Percentiles rank a stretch among this genome's conserved stretches.
These are phyloP conservation scores for Amanita rimosa DNA, from an alignment of 768 basidiomycete species.

Conservation along the genomic window DNA sequence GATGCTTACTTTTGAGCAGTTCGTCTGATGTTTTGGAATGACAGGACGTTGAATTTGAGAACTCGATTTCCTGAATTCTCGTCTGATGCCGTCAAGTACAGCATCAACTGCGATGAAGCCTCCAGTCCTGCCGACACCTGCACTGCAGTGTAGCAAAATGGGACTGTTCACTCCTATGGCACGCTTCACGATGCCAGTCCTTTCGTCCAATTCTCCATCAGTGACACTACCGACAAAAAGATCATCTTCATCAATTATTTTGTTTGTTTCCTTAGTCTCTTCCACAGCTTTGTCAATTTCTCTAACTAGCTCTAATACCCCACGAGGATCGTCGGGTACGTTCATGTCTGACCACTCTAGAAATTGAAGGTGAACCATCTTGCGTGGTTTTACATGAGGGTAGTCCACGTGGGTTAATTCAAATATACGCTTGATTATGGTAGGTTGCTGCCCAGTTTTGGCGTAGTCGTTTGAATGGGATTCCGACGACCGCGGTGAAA, in stretches of 20 bases:
- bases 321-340: constrained; percentile 76
- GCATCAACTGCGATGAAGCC: constrained; percentile 88
- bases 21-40: not conserved
- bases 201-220: constrained; percentile 34
- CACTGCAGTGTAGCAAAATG: constrained; percentile 81
- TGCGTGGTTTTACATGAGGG: constrained; percentile 49
- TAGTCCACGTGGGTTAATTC: constrained; percentile 52
- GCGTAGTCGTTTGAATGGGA: not conserved
- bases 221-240: constrained; percentile 8
- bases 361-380: constrained; percentile 82
- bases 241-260: constrained; percentile 5
- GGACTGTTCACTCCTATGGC: constrained; percentile 41
- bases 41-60: not conserved
- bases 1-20: not conserved
- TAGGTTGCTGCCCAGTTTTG: constrained; percentile 7
- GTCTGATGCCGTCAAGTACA: constrained; percentile 61
- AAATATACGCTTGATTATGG: constrained; percentile 52
- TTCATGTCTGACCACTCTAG: constrained; percentile 96
- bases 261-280: constrained; percentile 18
- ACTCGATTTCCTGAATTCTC: constrained; percentile 28
- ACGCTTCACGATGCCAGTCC: constrained; percentile 44
- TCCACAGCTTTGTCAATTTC: constrained; percentile 45
- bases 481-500: constrained; percentile 14
- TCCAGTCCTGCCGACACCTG: constrained; percentile 91
- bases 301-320: constrained; percentile 61